phyloP scores from a whole-genome alignment of 2,329 filamentous ascomycete species.

The Scortechinia acanthostroma region DNA sequence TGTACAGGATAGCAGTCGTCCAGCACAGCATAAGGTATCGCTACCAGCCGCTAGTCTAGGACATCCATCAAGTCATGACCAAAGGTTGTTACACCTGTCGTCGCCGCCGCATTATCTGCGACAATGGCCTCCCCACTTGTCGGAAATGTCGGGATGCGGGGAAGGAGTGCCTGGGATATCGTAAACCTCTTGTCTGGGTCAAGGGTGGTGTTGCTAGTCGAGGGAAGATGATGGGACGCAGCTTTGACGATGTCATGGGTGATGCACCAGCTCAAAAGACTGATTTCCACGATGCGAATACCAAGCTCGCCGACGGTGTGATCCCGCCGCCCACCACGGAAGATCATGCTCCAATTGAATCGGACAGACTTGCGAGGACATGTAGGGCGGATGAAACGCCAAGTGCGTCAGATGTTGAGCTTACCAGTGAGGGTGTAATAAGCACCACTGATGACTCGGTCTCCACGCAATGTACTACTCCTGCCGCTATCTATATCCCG shows the following conservation, averaged over 20 bases:
- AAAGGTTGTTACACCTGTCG: slow-evolving; percentile 32
- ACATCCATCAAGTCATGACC: slow-evolving; percentile 20
- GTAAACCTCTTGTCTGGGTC: slow-evolving; percentile 29
- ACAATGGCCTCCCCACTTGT: slow-evolving; percentile 28
- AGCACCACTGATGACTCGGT: not conserved
- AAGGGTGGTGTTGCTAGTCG: slow-evolving; percentile 30
- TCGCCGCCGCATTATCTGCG: slow-evolving; percentile 30
- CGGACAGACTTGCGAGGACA: not conserved
- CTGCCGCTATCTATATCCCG: slow-evolving; percentile 9
- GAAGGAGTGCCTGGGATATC: slow-evolving; percentile 30
- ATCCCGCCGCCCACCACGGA: not conserved
- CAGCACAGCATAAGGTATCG: no score
- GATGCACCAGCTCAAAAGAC: slow-evolving; percentile 6
- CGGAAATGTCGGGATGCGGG: slow-evolving; percentile 29
- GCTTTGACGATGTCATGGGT: slow-evolving; percentile 29
- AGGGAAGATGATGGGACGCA: slow-evolving; percentile 41
- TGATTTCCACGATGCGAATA: not conserved
- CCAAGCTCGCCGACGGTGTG: no score
- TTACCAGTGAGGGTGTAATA: no score
- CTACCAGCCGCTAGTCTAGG: no score
- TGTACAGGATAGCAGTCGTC: no score
- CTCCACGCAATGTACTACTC: not conserved
- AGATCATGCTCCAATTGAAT: not conserved
- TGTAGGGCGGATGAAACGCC: not conserved
- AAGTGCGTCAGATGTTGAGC: not conserved